phyloP scores from a whole-genome alignment of 2,329 filamentous ascomycete species.

The Arachnomyces sp. region DNA sequence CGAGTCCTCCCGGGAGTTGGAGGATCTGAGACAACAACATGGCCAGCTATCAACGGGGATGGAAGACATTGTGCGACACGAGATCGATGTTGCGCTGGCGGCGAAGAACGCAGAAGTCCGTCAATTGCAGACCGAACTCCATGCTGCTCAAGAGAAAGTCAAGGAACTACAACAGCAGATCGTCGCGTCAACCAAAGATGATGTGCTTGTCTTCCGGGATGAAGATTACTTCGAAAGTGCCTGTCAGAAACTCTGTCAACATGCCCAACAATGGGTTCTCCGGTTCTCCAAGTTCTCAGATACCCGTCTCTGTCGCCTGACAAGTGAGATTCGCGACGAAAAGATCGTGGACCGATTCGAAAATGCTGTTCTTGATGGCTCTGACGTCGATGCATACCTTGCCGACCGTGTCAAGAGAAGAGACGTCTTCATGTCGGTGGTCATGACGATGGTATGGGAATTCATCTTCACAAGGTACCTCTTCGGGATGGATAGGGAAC shows the following conservation, averaged over 20 bases:
- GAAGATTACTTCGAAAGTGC: conserved; percentile 94
- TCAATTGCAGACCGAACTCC: conserved; percentile 68
- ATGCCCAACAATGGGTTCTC: conserved; percentile 95
- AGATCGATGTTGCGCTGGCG: conserved; percentile 59
- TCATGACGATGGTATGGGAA: conserved; percentile 99
- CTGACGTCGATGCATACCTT: conserved; percentile 83
- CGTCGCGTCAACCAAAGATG: conserved; percentile 52
- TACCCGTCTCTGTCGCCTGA: conserved; percentile 75
- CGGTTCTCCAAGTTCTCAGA: conserved; percentile 98
- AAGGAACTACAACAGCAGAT: conserved; percentile 54
- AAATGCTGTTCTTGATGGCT: conserved; percentile 88
- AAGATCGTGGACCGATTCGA: conserved; percentile 91
- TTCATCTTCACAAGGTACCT: conserved; percentile 97
- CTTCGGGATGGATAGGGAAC: conserved; percentile 97
- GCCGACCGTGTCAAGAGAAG: conserved; percentile 79
- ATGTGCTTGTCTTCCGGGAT: conserved; percentile 73
- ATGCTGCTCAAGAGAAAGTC: conserved; percentile 58
- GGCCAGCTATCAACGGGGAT: conserved; percentile 55
- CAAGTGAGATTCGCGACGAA: conserved; percentile 78
- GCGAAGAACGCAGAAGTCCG: conserved; percentile 80
- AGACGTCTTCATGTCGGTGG: conserved; percentile 96
- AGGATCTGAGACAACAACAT: conserved; percentile 58
- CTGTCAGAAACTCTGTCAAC: conserved; percentile 89
- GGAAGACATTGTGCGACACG: conserved; percentile 53
- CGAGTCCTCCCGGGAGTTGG: conserved; percentile 60